Conservation (phyloP, 768 basidiomycete species). For the Tricholoma sp. region DNA sequence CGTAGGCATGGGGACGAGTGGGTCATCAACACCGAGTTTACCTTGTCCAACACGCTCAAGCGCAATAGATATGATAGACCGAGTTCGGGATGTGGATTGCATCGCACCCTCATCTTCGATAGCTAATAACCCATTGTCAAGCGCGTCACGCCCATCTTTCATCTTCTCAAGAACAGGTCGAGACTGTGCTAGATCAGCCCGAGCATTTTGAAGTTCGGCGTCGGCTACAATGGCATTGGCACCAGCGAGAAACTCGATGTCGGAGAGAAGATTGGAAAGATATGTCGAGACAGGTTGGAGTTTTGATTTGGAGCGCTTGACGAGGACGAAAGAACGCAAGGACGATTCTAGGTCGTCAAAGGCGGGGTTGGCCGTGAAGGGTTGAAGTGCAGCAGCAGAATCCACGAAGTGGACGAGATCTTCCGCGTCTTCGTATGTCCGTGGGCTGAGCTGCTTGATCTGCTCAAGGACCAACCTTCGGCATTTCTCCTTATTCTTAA, state of each 20-base stretch:
- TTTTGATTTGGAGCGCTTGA: constrained; percentile 95
- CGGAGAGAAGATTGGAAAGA: constrained; percentile 82
- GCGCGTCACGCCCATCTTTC: constrained; percentile 60
- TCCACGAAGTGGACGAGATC: constrained; percentile 99
- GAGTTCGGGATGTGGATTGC: constrained; percentile 49
- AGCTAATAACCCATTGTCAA: constrained; percentile 75
- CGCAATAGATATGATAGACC: constrained; percentile 55
- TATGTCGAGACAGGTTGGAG: constrained; percentile 92
- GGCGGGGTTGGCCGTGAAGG: constrained; percentile 57
- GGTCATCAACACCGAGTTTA: constrained; percentile 52
- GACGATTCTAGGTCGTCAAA: constrained; percentile 89
- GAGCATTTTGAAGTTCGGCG: constrained; percentile 67
- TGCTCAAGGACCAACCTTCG: constrained; percentile 85
- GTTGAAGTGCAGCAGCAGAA: constrained; percentile 68
- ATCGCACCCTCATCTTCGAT: constrained; percentile 73
- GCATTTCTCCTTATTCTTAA: constrained; percentile 93
- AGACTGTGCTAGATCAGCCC: constrained; percentile 57
- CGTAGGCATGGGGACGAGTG: constrained; percentile 52
- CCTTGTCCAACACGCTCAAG: constrained; percentile 77
- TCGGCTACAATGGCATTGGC: constrained; percentile 87
- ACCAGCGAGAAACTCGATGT: constrained; percentile 81
- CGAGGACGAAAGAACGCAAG: constrained; percentile 90
- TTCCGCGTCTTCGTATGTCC: constrained; percentile 83
- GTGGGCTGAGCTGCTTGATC: constrained; percentile 88
- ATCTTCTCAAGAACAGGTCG: constrained; percentile 89